Evolutionary conservation across 1,284 basidiomycete species (phyloP), one percentile per base, ranked within the genome.

Genomic region (Thelephora terrestris): DNA sequence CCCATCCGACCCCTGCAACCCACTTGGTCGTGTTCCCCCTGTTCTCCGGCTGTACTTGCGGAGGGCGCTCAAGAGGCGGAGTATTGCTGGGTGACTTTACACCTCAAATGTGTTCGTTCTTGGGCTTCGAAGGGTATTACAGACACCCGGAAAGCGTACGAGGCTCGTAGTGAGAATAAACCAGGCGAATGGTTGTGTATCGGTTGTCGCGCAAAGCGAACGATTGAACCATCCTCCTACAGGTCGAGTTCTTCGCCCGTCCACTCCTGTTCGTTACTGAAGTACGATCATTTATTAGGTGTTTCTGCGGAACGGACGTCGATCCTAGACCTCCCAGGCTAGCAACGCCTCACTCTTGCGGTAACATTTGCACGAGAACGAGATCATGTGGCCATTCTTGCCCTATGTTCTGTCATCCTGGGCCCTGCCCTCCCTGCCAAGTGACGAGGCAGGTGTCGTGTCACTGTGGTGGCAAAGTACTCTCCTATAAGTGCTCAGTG

Each of bases 341-440:
- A 1, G 73, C 79, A 0, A 90, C 85, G 0, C 91, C 91, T 1
- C 92, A 96, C 61, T 91, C 85, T 17, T 96, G 92, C 57, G 87
- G 77, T 0, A 79, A 81, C 51, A 74, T 79, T 0, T 95, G 92
- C 62, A 75, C 81, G 0, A 78, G 90, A 2, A 58, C 69, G 1
- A 74, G 90, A 4, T 62, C 58, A 43, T 83, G 85, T 54, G 65
- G 65, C 0, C 85, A 88, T 55, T 71, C 83, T 0, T 96, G 91
- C 57, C 78, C 85, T 0, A 73, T 82, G 7, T 62, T 70, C 9
- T 84, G 81, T 52, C 81, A 84, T 58, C 82, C 81, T 0, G 82
- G 92, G 21, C 83, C 90, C 0, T 94, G 91, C 64, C 85, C 90
- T 2, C 75, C 91, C 3, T 78, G 74, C 55, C 64, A 75, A 53